Base-by-base conservation (phyloP, 2,329 filamentous ascomycete genomes). In the Fusarium aywerte region DNA sequence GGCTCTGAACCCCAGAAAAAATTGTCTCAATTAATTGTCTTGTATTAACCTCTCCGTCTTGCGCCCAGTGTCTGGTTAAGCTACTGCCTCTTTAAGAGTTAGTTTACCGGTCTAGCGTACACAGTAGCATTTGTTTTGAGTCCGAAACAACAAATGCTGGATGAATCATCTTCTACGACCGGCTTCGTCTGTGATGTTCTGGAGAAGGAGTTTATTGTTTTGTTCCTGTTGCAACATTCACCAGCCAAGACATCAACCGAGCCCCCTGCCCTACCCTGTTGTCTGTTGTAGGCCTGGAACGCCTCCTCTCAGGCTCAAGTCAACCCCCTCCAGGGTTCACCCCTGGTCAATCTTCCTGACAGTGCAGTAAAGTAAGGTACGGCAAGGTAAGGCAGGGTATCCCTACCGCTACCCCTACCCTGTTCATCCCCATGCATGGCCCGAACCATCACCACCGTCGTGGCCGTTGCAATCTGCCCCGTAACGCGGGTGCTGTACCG, bases 401-500 rank as follows among this genome's bases (percentile, higher is more conserved):
- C 54, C 45, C 45, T 59, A 35, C 36, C 53, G 35, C 40, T 25
- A 39, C 36, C 53, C 50, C 40, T 25, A 39, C 53, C 53, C 29
- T 57, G 53, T 38, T 42, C 32, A 32, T 33, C 31, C 49, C 55
- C 39, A 51, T 66, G 63, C 51, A 67, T 69, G 58, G 66, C 52
- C 66, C 66, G 65, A 70, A 70, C 67, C 69, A 74, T 73, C 62
- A 72, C 59, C 65, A 73, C 71, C 71, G 71, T 63, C 67, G 71
- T 66, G 58, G 69, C 71, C 71, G 71, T 73, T 73, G 70, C 58
- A 73, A 73, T 73, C 69, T 73, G 67, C 70, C 61, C 66, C 70
- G 65, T 66, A 59, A 36, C 45, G 45, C 45, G 31, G 45, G 20
- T 36, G 16, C 45, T 52, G 47, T 64, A 44, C 50, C 45, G 56